Conservation (phyloP, 2,329 filamentous ascomycete genomes). For the Hypoxylon sp. region DNA sequence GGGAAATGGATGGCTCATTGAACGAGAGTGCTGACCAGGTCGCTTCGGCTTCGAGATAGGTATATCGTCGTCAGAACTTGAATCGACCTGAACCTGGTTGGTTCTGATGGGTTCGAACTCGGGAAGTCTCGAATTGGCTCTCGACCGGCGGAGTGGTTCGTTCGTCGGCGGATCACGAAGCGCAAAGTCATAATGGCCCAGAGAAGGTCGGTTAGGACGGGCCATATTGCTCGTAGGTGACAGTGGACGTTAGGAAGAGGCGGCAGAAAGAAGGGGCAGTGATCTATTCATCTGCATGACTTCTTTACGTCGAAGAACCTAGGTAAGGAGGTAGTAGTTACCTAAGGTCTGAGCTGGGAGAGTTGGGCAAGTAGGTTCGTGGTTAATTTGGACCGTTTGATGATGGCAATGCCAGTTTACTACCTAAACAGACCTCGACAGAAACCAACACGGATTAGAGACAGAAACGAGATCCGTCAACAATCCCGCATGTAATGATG, state of each 20-base stretch:
- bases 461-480: conserved; percentile 27
- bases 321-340: conserved; percentile 19
- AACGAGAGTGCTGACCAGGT: conserved; percentile 68
- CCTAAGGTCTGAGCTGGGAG: conserved; percentile 19
- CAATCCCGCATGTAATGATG: conserved; percentile 20
- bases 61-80: conserved; percentile 59
- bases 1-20: conserved; percentile 85
- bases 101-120: conserved; percentile 47
- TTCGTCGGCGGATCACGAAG: conserved; percentile 44
- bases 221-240: conserved; percentile 43
- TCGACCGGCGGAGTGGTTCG: conserved; percentile 45
- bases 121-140: conserved; percentile 49
- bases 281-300: conserved; percentile 36
- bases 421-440: conserved; percentile 23
- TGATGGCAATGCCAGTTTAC: conserved; percentile 27
- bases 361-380: conserved; percentile 37
- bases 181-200: conserved; percentile 51
- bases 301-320: conserved; percentile 21
- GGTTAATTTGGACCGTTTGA: conserved; percentile 24
- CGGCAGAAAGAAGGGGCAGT: conserved; percentile 26
- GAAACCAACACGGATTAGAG: conserved; percentile 24
- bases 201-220: conserved; percentile 49
- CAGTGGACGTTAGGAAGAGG: conserved; percentile 13
- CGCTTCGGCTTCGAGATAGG: conserved; percentile 48
- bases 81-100: conserved; percentile 54